These are phyloP conservation scores for Epichloe sp. DNA, from an alignment of 2,329 filamentous ascomycete genomes.

Conservation along the genomic window DNA sequence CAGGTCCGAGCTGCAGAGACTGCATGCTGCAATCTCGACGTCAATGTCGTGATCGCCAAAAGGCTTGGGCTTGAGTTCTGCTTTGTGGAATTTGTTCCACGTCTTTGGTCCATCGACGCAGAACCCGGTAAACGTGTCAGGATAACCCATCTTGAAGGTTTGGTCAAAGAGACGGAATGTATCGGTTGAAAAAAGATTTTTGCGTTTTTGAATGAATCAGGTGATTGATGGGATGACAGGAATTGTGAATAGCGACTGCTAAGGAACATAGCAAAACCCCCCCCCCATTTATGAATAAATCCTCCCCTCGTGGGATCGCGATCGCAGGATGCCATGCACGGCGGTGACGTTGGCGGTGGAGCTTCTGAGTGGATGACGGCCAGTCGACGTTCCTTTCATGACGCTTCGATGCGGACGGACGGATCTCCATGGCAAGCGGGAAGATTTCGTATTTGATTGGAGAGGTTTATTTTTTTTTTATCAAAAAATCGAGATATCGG, in stretches of 20 bases:
- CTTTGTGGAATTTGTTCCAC: slow-evolving; percentile 28
- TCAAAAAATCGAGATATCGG: too few species aligned
- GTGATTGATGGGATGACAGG: too few species aligned
- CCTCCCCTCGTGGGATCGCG: slow-evolving; percentile 21
- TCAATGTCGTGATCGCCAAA: slow-evolving; percentile 36
- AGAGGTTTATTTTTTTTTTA: too few species aligned
- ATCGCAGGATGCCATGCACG: not conserved
- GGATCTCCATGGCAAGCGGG: not conserved
- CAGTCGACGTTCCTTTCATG: not conserved
- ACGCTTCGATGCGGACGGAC: not conserved
- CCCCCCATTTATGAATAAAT: too few species aligned
- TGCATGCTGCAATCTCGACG: slow-evolving; percentile 58
- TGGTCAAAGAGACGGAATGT: too few species aligned
- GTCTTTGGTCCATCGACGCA: slow-evolving; percentile 27
- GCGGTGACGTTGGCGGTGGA: not conserved
- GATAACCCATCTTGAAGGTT: slow-evolving; percentile 25
- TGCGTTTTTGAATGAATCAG: too few species aligned
- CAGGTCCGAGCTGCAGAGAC: slow-evolving; percentile 49
- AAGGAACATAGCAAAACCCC: too few species aligned
- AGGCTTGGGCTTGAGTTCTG: slow-evolving; percentile 24
- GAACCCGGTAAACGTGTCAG: slow-evolving; percentile 30
- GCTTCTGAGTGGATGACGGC: not conserved
- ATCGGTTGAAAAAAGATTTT: too few species aligned
- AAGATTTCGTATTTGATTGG: too few species aligned
- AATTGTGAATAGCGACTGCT: too few species aligned